Evolutionary conservation across 2,329 filamentous ascomycete genomes (phyloP), one percentile per base, ranked within the genome.

Genomic region (Aureobasidium leucospermi): DNA sequence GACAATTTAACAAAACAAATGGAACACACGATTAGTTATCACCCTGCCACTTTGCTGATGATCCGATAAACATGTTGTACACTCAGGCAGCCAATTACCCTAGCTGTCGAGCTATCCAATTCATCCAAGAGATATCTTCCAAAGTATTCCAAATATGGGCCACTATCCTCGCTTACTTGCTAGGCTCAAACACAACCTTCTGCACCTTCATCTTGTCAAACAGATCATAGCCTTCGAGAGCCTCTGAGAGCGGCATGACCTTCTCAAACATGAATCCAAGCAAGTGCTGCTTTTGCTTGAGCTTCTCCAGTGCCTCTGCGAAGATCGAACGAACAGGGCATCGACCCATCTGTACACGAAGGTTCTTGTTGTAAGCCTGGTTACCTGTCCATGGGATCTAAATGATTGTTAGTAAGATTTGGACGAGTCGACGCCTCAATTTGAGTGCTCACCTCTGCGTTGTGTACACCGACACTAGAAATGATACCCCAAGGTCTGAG

Each of bases 171-270:
- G 7, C 32, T 45, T 39, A 61, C 11, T 58, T 57, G 7, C 11
- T 16, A 23, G 46, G 32, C 36, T 61, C 53, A 64, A 81, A 81
- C 8, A 80, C 74, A 29, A 81, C 75, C 69, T 81, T 81, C 64
- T 79, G 77, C 45, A 74, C 77, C 71, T 81, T 76, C 73, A 78
- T 76, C 69, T 76, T 76, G 67, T 81, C 77, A 65, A 81, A 81
- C 23, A 79, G 66, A 47, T 78, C 75, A 61, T 81, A 81, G 5
- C 77, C 79, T 68, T 80, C 77, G 51, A 79, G 73, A 7, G 78
- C 79, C 52, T 79, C 70, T 42, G 75, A 75, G 64, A 81, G 63
- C 29, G 73, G 71, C 77, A 81, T 79, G 38, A 80, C 74, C 70
- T 79, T 79, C 51, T 80, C 78, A n/a, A 76, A 75, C 72, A 81